Evolutionary conservation across 1,284 basidiomycete genomes (phyloP).

Genomic region (Apiotrichum gamsii): DNA sequence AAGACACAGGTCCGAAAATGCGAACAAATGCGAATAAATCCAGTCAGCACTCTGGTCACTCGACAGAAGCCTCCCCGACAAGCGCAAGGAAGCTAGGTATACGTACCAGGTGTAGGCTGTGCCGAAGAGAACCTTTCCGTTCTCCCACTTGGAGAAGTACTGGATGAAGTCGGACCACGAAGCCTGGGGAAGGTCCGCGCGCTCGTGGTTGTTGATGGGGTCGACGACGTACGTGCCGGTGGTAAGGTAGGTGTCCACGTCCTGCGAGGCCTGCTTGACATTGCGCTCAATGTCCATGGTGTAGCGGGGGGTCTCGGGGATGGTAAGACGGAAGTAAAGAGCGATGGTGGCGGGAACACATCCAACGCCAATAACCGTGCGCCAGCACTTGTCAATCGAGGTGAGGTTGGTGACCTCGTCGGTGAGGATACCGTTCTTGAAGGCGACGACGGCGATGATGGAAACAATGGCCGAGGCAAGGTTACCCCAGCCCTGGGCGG

Average conservation of each 20-base stretch:
- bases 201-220: conserved; percentile 55
- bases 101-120: conserved; percentile 56
- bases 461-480: conserved; percentile 62
- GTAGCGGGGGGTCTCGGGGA: conserved; percentile 61
- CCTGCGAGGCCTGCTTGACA: conserved; percentile 62
- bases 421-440: conserved; percentile 58
- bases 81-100: too few species aligned
- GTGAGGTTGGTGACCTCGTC: conserved; percentile 45
- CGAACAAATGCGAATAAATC: too few species aligned
- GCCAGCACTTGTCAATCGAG: conserved; percentile 51
- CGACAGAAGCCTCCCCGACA: too few species aligned
- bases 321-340: conserved; percentile 52
- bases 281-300: conserved; percentile 86
- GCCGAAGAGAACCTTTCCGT: conserved; percentile 51
- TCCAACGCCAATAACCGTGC: conserved; percentile 51
- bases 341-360: conserved; percentile 48
- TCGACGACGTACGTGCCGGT: conserved; percentile 54
- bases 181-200: conserved; percentile 61
- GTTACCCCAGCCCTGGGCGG: conserved; percentile 53
- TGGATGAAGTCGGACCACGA: conserved; percentile 57
- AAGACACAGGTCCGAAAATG: too few species aligned
- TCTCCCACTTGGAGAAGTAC: conserved; percentile 50
- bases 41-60: too few species aligned
- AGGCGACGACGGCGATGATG: conserved; percentile 61
- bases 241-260: conserved; percentile 59